Evolutionary conservation across 2,329 filamentous ascomycete genomes (phyloP), one percentile per base, ranked within the genome.

Genomic region (Dothideomycetes sp.): DNA sequence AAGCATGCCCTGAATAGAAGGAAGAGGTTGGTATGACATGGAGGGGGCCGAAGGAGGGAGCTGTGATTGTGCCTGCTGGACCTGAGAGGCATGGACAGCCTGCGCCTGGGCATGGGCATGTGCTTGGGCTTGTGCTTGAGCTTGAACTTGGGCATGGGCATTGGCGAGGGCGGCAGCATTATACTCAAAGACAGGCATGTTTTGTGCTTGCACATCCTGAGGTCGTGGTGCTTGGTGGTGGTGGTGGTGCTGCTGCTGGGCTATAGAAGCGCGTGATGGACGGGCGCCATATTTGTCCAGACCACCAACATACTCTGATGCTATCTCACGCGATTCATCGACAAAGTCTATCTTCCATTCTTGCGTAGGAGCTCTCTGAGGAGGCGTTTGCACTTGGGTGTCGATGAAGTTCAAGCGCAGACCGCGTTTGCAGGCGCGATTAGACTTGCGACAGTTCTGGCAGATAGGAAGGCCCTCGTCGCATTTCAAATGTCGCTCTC

Each of bases 321-420:
- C 89, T 59, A 95, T 93, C 33, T 83, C 73, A 20, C 87, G 75
- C 16, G 88, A 95, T 57, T 96, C 87, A 56, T 95, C 89, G 53
- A 82, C 73, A 51, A 96, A 95, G 38, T 76, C 71, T 11, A 95
- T 72, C 56, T 71, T 70, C 73, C 82, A 86, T 37, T 84, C 80
- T 1, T 71, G 65, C 1, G 76, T 73, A 4, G 73, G 69, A 17
- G 82, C 65, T 34, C 74, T 73, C n/a, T 54, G 36, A 9, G 78
- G 80, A 38, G 81, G 84, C 35, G 69, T 65, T 53, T 83, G 78
- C 43, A 82, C 79, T 47, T 81, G 80, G 3, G 81, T 82, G 56
- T 94, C 87, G 51, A 94, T 87, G 54, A 94, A 96, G 63, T 94
- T 95, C 28, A 96, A 69, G 25, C 85, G 76, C 36, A 95, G 70